These are phyloP conservation scores for Gentiana dahurica DNA, from an alignment of 257 asterid genomes.

Conservation along the genomic window DNA sequence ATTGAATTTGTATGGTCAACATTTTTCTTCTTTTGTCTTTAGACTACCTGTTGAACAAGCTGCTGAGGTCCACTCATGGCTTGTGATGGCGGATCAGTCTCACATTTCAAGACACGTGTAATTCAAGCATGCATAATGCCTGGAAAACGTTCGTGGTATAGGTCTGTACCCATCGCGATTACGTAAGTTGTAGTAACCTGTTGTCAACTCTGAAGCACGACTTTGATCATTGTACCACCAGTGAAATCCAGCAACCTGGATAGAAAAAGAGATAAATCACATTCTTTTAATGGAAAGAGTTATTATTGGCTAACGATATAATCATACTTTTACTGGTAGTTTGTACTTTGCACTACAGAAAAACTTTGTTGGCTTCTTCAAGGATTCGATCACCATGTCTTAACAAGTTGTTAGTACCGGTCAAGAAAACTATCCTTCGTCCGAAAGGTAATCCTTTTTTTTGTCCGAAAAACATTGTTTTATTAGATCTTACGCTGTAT, in stretches of 20 bases:
- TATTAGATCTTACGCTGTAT: conserved; percentile 17
- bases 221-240: conserved; percentile 17
- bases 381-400: conserved; percentile 30
- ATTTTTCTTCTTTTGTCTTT: not conserved
- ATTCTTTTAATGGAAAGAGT: too few relatives aligned
- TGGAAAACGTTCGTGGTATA: conserved; percentile 51
- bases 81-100: conserved; percentile 41
- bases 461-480: conserved; percentile 20
- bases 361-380: conserved; percentile 30
- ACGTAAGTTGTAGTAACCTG: conserved; percentile 52
- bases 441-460: conserved; percentile 19
- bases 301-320: too few relatives aligned
- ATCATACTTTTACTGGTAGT: conserved; percentile 20
- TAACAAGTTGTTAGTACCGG: conserved; percentile 25
- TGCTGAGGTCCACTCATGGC: conserved; percentile 66
- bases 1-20: too few relatives aligned
- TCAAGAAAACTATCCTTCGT: conserved; percentile 29
- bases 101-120: conserved; percentile 84
- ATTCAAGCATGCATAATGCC: conserved; percentile 55
- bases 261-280: not conserved
- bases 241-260: conserved; percentile 18
- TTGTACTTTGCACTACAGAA: conserved; percentile 23
- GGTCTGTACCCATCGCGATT: conserved; percentile 70
- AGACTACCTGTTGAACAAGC: conserved; percentile 58
- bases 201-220: conserved; percentile 22